Evolutionary conservation across 192 early-diverging fungal genomes (phyloP), one percentile per base, ranked within the genome.

Genomic region (Linnemannia hyalina): DNA sequence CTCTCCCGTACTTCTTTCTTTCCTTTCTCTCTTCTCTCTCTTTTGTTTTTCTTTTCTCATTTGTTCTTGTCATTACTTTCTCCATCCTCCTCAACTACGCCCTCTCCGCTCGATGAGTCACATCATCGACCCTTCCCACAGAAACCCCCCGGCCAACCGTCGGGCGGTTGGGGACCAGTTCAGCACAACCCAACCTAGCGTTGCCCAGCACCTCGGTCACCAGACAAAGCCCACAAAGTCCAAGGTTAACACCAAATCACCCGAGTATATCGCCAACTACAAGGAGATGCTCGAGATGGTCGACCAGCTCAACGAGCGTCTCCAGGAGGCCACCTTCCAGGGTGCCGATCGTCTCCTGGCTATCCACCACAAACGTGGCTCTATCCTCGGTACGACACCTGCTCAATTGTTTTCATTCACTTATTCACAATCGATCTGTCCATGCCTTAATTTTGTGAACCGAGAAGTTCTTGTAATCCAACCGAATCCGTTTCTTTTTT

Each of bases 331-430:
- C 10, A 90, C 91, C 6, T 73, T 75, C 9, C 89, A 93, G 71
- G 93, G 93, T 6, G 77, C 79, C 42, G 73, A 89, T 57, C 90
- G 89, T 42, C 78, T 85, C 47, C 55, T 93, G 22, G 79, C 83
- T 20, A 77, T 88, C n/a, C 93, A 94, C 78, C 78, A 90, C 26
- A 89, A 91, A 79, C 90, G 93, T 32, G 92, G 93, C n/a, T 92
- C 90, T 57, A 76, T 94, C 47, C 89, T 93, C 46, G 93, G 92
- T 93, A 89, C 4, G 81, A 18, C 6, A 7, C 2, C 16, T 84
- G n/a, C 42, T 36, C n/a, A 57, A 22, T 63, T 70, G 16, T 4
- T 4, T 70, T 26, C 49, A 57, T 57, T 20, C 18, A 4, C 26
- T 23, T 35, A 6, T 29, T 23, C 1, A 11, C 54, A 32, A 26